Conservation (phyloP, 805 yeast species). For the Kuraishia ogatae region DNA sequence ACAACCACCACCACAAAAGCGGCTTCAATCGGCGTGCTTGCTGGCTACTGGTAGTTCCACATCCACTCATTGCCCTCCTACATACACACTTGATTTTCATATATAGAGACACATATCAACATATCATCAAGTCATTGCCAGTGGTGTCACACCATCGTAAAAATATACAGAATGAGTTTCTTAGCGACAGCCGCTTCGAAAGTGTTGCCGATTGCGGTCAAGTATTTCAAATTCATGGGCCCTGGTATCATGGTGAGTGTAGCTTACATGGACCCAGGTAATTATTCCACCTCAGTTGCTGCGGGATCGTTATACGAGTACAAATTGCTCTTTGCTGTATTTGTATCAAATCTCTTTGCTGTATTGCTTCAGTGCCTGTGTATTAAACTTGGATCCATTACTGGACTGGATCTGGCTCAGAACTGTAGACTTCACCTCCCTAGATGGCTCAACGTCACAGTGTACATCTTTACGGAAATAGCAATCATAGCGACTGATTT, state of each 20-base stretch:
- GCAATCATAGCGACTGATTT: slow-evolving; percentile 90
- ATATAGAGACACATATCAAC: too few relatives aligned
- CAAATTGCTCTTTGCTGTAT: slow-evolving; percentile 60
- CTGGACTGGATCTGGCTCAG: slow-evolving; percentile 83
- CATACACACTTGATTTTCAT: too few relatives aligned
- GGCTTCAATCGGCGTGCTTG: too few relatives aligned
- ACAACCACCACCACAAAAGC: too few relatives aligned
- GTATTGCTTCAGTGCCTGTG: slow-evolving; percentile 76
- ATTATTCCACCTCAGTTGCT: slow-evolving; percentile 81
- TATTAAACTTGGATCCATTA: slow-evolving; percentile 79
- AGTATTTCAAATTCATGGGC: slow-evolving; percentile 65
- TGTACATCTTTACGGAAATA: slow-evolving; percentile 70
- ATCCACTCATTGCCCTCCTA: too few relatives aligned
- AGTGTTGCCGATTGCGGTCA: slow-evolving; percentile 15
- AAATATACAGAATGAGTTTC: background rate
- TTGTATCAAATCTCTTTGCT: slow-evolving; percentile 78
- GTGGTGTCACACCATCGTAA: too few relatives aligned
- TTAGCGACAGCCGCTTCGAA: background rate
- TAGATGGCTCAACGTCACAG: slow-evolving; percentile 46
- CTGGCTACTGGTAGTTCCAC: too few relatives aligned
- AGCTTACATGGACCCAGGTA: slow-evolving; percentile 93
- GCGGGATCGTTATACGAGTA: slow-evolving; percentile 80
- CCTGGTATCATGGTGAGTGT: slow-evolving; percentile 87
- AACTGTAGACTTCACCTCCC: slow-evolving; percentile 73
- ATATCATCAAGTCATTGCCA: too few relatives aligned